Conservation (phyloP, 176 grass and related monocot species). For the Eremochloa ophiuroides region DNA sequence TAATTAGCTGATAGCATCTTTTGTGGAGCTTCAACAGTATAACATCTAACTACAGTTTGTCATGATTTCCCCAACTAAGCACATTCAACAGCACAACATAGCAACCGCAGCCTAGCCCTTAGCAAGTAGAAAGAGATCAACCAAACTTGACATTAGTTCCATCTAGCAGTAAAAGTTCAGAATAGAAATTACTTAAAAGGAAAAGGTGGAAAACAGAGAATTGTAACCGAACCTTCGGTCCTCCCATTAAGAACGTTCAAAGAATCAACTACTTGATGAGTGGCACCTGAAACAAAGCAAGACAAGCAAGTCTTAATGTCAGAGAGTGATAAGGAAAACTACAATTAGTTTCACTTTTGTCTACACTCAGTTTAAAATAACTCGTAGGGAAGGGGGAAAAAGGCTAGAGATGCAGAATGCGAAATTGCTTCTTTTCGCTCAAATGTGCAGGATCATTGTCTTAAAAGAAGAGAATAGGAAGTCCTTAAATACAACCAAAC, state of each 20-base stretch:
- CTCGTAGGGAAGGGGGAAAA: neutral
- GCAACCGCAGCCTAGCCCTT: neutral
- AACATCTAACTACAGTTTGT: neutral
- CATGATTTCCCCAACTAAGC: neutral
- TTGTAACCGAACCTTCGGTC: neutral
- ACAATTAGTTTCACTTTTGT: neutral
- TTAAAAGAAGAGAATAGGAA: neutral
- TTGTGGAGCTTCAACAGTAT: neutral
- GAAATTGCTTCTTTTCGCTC: neutral
- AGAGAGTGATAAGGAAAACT: neutral
- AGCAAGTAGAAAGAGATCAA: neutral
- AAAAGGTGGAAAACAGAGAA: neutral
- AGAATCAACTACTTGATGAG: neutral
- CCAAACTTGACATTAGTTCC: neutral
- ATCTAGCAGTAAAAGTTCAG: neutral
- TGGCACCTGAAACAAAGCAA: slow-evolving; percentile 17
- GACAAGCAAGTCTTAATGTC: neutral
- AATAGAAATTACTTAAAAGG: neutral
- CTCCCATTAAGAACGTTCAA: neutral
- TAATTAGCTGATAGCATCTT: neutral
- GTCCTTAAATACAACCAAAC: neutral
- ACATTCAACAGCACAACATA: neutral
- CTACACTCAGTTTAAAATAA: neutral
- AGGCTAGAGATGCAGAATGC: neutral
- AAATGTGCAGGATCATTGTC: neutral